Percentiles rank a stretch among this genome's conserved stretches.
Conservation (phyloP, 495 filamentous ascomycete genomes). For the Gamarada debralockiae region DNA sequence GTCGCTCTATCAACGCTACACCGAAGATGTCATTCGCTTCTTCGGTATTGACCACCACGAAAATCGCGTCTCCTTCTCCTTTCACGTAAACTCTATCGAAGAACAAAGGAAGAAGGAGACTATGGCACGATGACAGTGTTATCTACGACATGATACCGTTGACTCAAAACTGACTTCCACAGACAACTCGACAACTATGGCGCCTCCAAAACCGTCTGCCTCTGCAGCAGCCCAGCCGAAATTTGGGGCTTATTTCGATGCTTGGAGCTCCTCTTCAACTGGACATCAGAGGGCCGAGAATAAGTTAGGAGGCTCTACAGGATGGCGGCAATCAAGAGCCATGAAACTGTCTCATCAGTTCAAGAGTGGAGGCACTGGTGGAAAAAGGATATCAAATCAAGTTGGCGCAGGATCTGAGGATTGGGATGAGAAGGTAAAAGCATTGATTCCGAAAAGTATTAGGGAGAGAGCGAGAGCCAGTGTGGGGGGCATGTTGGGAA, state of each 20-base stretch:
- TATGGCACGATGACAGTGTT: too few species aligned
- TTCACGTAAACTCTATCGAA: too few species aligned
- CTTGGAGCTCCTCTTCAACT: slow-evolving; percentile 76
- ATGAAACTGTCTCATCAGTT: slow-evolving; percentile 69
- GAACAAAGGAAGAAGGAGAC: too few species aligned
- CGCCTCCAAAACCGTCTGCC: slow-evolving; percentile 14
- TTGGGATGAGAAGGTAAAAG: slow-evolving; percentile 41
- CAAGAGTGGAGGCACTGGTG: slow-evolving; percentile 41
- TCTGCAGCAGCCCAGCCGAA: slow-evolving; percentile 40
- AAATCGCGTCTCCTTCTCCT: background rate
- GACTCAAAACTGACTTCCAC: background rate
- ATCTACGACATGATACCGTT: slow-evolving; percentile 5
- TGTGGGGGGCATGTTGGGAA: slow-evolving; percentile 43
- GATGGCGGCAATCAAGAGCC: slow-evolving; percentile 68
- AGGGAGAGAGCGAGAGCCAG: slow-evolving; percentile 35
- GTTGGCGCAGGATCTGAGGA: slow-evolving; percentile 51
- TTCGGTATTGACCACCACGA: too few species aligned
- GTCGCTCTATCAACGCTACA: too few species aligned
- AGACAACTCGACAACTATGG: slow-evolving; percentile 3
- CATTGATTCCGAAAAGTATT: slow-evolving; percentile 38
- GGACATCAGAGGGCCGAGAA: slow-evolving; percentile 78
- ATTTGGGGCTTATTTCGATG: slow-evolving; percentile 57
- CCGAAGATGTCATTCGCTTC: too few species aligned
- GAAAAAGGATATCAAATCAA: slow-evolving; percentile 50
- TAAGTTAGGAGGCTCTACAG: slow-evolving; percentile 49